phyloP scores from a whole-genome alignment of 164 flowering plant genomes.

The Annona squamosa region DNA sequence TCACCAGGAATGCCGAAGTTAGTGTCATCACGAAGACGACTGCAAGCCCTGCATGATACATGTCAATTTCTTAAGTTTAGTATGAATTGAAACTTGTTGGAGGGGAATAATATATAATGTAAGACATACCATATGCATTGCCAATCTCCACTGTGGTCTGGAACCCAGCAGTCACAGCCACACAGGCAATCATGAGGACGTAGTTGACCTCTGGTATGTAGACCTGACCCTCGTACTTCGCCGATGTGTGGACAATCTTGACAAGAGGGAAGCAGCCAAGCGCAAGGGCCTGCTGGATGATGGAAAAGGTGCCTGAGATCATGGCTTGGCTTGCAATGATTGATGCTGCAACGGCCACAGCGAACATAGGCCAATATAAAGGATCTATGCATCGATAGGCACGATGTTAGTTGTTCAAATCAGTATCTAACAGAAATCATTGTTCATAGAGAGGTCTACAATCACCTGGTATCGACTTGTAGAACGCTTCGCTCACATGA shows the following conservation, averaged over 20 bases:
- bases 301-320: constrained; percentile 58
- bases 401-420: background rate
- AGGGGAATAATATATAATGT: too few relatives aligned
- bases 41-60: constrained; percentile 52
- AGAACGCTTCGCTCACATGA: constrained; percentile 39
- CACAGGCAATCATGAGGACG: constrained; percentile 31
- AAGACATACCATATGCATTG: constrained; percentile 26
- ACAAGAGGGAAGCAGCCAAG: constrained; percentile 57
- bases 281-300: constrained; percentile 48
- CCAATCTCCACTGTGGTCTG: constrained; percentile 18
- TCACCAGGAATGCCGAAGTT: constrained; percentile 50
- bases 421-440: too few relatives aligned
- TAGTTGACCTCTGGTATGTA: constrained; percentile 53
- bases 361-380: constrained; percentile 67
- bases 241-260: constrained; percentile 47
- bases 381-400: constrained; percentile 18
- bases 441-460: background rate
- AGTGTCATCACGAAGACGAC: constrained; percentile 36
- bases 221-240: constrained; percentile 32
- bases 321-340: constrained; percentile 73
- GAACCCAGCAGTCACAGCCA: constrained; percentile 23
- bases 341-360: constrained; percentile 55
- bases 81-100: too few relatives aligned
- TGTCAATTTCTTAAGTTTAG: background rate
- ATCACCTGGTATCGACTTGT: constrained; percentile 54